phyloP scores from a whole-genome alignment of 225 moss, liverwort and hornwort genomes.

The Bryum argenteum region DNA sequence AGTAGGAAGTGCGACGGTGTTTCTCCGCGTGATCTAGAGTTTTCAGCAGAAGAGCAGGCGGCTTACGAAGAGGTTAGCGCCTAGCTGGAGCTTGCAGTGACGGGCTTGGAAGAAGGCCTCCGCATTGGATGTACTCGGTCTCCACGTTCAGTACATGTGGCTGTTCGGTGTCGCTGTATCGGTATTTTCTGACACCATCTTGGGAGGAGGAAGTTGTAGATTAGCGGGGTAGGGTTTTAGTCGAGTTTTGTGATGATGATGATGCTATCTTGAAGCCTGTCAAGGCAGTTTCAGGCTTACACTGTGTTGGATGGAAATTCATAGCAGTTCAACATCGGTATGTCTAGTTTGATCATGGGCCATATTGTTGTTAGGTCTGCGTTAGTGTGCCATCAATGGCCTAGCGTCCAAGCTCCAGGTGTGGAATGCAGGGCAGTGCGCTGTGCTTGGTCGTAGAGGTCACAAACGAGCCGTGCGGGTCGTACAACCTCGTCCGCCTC shows the following conservation, averaged over 20 bases:
- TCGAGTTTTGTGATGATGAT: conserved; percentile 24
- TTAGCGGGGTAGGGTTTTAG: conserved; percentile 32
- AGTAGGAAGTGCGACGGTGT: conserved; percentile 22
- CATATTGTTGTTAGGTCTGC: conserved; percentile 17
- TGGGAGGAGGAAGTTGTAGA: conserved; percentile 17
- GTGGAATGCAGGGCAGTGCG: background rate
- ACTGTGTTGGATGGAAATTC: conserved; percentile 1
- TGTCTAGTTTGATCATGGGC: conserved; percentile 12
- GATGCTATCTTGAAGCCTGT: background rate
- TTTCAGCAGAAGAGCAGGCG: conserved; percentile 24
- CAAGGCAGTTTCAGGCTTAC: background rate
- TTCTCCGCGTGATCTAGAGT: conserved; percentile 2
- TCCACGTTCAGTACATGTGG: conserved; percentile 38
- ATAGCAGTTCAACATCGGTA: background rate
- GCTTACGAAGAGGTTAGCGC: conserved; percentile 22
- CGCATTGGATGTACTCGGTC: conserved; percentile 25
- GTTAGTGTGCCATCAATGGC: conserved; percentile 11
- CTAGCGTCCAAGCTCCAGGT: background rate
- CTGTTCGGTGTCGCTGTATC: conserved; percentile 33
- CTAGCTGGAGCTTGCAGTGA: conserved; percentile 25
- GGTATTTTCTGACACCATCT: conserved; percentile 38
- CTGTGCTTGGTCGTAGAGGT: too few species aligned
- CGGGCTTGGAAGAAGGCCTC: conserved; percentile 1
- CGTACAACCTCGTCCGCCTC: conserved; percentile 16
- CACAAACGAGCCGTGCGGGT: background rate